Conservation (phyloP, 2,329 filamentous ascomycete genomes). For the Sporothrix inflata region DNA sequence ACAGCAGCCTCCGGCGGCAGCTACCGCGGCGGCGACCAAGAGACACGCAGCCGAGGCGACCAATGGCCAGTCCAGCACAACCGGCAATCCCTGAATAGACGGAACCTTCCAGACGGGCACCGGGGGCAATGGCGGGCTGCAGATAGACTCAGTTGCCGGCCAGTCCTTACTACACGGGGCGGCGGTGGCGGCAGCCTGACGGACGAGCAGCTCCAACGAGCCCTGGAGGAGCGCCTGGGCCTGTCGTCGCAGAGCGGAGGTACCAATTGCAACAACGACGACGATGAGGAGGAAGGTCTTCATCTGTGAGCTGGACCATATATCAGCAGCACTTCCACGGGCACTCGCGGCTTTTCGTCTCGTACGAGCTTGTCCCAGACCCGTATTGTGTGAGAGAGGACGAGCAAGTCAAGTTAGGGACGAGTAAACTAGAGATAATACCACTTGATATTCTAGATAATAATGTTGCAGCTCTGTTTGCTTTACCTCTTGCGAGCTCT, state of each 20-base stretch:
- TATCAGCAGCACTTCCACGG: neutral
- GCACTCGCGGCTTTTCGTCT: neutral
- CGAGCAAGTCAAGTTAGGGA: no score
- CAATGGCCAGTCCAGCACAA: neutral
- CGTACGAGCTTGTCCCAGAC: neutral
- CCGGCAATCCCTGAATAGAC: constrained; percentile 58
- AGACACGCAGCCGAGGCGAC: neutral
- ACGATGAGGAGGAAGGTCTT: constrained; percentile 63
- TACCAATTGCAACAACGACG: constrained; percentile 42
- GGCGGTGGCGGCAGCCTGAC: constrained; percentile 52
- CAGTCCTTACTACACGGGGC: constrained; percentile 17
- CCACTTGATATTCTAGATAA: no score
- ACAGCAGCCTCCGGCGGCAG: neutral
- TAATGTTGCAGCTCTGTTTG: no score
- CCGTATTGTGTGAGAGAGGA: no score
- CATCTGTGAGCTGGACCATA: constrained; percentile 54
- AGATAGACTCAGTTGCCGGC: constrained; percentile 45
- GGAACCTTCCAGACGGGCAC: constrained; percentile 66
- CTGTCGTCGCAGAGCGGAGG: constrained; percentile 31
- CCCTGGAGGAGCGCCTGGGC: constrained; percentile 59
- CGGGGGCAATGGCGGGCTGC: constrained; percentile 55
- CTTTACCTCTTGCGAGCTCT: no score
- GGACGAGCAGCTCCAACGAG: constrained; percentile 62
- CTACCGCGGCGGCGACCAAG: neutral
- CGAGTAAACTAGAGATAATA: no score